A percentile compares a stretch with the other conserved stretches of the same genome.
These are phyloP conservation scores for Schizopora paradoxa DNA, from an alignment of 1,284 basidiomycete species.

Conservation along the genomic window DNA sequence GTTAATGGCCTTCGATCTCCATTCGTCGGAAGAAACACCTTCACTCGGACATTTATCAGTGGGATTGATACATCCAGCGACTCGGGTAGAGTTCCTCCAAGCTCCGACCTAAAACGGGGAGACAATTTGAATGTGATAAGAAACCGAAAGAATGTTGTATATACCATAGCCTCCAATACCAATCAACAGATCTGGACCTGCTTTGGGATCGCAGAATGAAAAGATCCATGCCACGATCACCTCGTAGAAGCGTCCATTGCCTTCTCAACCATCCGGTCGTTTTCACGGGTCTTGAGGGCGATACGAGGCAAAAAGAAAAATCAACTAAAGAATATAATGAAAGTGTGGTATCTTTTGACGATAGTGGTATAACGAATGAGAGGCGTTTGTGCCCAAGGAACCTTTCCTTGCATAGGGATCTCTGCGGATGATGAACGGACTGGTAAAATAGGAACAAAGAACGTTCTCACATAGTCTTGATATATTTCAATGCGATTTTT, in stretches of 20 bases:
- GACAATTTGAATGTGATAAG: slow-evolving; percentile 8
- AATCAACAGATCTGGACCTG: slow-evolving; percentile 69
- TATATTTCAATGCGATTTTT: slow-evolving; percentile 72
- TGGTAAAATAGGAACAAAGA: slow-evolving; percentile 12
- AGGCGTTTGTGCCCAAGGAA: slow-evolving; percentile 61
- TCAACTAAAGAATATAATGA: slow-evolving; percentile 82
- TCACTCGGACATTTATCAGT: slow-evolving; percentile 51
- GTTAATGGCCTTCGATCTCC: slow-evolving; percentile 27
- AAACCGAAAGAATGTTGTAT: slow-evolving; percentile 16
- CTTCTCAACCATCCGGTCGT: slow-evolving; percentile 36
- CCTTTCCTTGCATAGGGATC: slow-evolving; percentile 56
- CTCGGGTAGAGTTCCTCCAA: slow-evolving; percentile 44
- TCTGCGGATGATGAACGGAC: slow-evolving; percentile 36
- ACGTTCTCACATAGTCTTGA: slow-evolving; percentile 60
- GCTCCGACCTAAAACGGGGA: slow-evolving; percentile 47
- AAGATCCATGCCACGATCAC: slow-evolving; percentile 63
- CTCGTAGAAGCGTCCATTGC: slow-evolving; percentile 40
- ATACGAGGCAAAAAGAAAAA: slow-evolving; percentile 72
- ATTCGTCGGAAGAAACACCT: slow-evolving; percentile 56
- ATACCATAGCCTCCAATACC: slow-evolving; percentile 79
- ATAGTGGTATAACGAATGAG: slow-evolving; percentile 64
- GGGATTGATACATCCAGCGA: slow-evolving; percentile 43
- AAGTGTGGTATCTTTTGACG: slow-evolving; percentile 50
- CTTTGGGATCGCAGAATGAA: slow-evolving; percentile 75
- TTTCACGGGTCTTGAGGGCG: slow-evolving; percentile 46